These are phyloP conservation scores for Cinnamomum micranthum DNA, from an alignment of 164 flowering plant genomes.

Conservation along the genomic window DNA sequence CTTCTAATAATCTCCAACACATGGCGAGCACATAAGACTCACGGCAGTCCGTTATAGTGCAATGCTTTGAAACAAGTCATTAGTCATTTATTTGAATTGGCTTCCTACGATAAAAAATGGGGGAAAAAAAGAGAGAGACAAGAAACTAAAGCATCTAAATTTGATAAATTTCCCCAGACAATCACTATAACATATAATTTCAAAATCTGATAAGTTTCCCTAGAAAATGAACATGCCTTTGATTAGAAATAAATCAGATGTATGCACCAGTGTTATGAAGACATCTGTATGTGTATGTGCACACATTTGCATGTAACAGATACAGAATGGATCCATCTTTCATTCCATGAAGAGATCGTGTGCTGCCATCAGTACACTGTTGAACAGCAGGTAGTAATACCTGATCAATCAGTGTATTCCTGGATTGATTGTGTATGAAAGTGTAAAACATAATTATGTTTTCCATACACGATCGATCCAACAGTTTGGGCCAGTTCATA, in stretches of 20 bases:
- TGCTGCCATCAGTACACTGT: not conserved
- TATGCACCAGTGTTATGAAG: not conserved
- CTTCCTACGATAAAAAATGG: not conserved
- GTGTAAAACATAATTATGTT: no score
- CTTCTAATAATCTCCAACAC: not conserved
- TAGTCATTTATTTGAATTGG: not conserved
- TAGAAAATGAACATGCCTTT: not conserved
- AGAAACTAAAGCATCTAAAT: not conserved
- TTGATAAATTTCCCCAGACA: no score
- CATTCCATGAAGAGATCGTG: not conserved
- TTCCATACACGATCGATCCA: no score
- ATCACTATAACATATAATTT: no score
- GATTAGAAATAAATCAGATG: not conserved
- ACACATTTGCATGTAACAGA: not conserved
- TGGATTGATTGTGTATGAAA: no score
- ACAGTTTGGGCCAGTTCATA: no score
- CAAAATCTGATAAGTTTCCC: no score
- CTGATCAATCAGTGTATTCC: no score
- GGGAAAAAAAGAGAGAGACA: not conserved
- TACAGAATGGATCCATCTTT: no score
- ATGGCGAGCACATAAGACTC: not conserved
- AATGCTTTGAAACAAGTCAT: not conserved
- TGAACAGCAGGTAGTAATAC: no score
- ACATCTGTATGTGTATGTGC: not conserved
- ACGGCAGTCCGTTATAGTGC: not conserved